Evolutionary conservation across 2,329 filamentous ascomycete species (phyloP), one percentile per base, ranked within the genome.

Genomic region (Pleomassaria siparia): DNA sequence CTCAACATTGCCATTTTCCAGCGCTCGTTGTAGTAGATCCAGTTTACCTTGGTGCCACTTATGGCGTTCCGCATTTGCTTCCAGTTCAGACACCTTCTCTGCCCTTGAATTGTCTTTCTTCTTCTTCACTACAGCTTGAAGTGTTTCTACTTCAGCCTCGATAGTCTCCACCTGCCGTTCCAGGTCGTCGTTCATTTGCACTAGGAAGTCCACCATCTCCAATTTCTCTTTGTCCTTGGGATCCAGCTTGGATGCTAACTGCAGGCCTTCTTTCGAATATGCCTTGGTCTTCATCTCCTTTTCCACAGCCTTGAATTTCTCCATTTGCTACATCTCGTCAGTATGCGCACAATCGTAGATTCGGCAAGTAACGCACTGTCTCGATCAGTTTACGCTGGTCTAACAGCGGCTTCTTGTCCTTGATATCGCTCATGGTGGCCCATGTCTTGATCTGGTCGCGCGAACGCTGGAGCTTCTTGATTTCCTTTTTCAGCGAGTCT

Each of bases 271-370:
- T 79, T 99, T 97, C 53, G 94, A 97, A 75, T 96, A 99, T 52
- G 94, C 94, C 74, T 99, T 99, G 47, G 94, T 99, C 80, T 99
- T 99, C 94, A 99, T 97, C 66, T 96, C 94, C 79, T 99, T 99
- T 74, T 99, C 94, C 44, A 99, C 94, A n/a, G 91, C 92, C 78
- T 99, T 99, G 83, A 99, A 99, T 66, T 90, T 91, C 76, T 99
- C 94, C 94, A 99, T 99, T 88, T 92, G 87, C 89, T 94, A 75
- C 72, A 75, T 50, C 49, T 40, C 44, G 61, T 73, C 59, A 73
- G 70, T 57, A 55, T 45, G 47, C 49, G 41, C 22, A 25, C 43
- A 43, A 61, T 25, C 8, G 24, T 33, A 30, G 30, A 46, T 15
- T 36, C 37, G 35, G 33, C 21, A 35, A 49, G 41, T 36, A 44